A percentile compares a stretch with the other conserved stretches of the same genome.
phyloP scores from a whole-genome alignment of 305 asterid species.

The Rubia balearica region DNA sequence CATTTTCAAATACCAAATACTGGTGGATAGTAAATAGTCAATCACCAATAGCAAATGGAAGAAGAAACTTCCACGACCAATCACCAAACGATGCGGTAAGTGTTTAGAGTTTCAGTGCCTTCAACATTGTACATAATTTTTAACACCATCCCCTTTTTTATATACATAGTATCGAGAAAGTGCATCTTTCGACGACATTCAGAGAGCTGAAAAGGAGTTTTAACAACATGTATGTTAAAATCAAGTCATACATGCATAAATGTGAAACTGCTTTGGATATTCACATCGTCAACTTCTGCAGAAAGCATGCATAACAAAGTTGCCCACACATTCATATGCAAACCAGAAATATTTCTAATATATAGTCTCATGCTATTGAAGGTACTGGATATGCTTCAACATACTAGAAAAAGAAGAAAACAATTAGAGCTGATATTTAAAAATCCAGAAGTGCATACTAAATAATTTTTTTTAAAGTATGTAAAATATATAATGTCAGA shows the following conservation, averaged over 20 bases:
- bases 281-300: not conserved
- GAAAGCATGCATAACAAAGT: not conserved
- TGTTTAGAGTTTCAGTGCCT: slow-evolving; percentile 61
- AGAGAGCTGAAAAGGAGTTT: slow-evolving; percentile 53
- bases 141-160: slow-evolving; percentile 83
- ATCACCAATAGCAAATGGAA: too few species aligned
- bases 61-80: not conserved
- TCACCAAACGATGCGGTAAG: slow-evolving; percentile 84
- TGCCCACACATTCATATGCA: not conserved
- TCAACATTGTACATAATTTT: slow-evolving; percentile 73
- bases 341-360: not conserved
- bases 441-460: not conserved
- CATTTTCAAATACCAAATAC: too few species aligned
- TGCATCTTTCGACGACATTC: slow-evolving; percentile 73
- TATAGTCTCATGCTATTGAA: not conserved
- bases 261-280: too few species aligned
- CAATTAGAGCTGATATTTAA: not conserved
- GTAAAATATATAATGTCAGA: not conserved
- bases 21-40: too few species aligned
- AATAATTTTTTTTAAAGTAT: too few species aligned
- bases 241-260: not conserved
- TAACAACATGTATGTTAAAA: slow-evolving; percentile 8
- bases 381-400: not conserved
- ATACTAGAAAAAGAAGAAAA: too few species aligned
- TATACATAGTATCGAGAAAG: slow-evolving; percentile 81